Percentiles rank a stretch among this genome's conserved stretches.
phyloP scores from a whole-genome alignment of 2,329 filamentous ascomycete species.

The Aspergillus uvarum region DNA sequence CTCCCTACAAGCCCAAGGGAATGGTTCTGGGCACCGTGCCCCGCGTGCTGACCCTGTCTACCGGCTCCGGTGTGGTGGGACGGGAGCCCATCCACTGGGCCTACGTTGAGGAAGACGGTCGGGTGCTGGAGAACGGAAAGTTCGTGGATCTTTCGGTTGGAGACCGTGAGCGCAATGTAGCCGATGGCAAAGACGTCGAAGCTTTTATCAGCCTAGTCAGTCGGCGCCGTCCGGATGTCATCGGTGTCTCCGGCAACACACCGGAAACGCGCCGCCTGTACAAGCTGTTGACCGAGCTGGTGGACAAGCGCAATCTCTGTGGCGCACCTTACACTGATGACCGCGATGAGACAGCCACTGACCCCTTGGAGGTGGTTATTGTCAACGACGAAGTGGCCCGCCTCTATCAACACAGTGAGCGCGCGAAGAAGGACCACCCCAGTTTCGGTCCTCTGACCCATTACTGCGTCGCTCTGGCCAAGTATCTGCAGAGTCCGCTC shows the following conservation, averaged over 20 bases:
- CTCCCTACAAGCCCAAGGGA: slow-evolving; percentile 91
- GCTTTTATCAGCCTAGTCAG: slow-evolving; percentile 77
- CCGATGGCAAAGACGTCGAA: slow-evolving; percentile 64
- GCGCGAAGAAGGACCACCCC: slow-evolving; percentile 77
- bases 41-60: slow-evolving; percentile 81
- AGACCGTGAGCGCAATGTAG: slow-evolving; percentile 64
- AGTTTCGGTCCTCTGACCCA: slow-evolving; percentile 73
- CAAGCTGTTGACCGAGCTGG: slow-evolving; percentile 74
- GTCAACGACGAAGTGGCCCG: slow-evolving; percentile 98
- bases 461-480: slow-evolving; percentile 86
- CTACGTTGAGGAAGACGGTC: slow-evolving; percentile 89
- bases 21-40: slow-evolving; percentile 86
- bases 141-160: slow-evolving; percentile 72
- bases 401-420: slow-evolving; percentile 85
- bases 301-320: slow-evolving; percentile 73
- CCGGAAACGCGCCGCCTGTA: slow-evolving; percentile 83
- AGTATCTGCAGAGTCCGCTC: slow-evolving; percentile 92
- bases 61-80: slow-evolving; percentile 74
- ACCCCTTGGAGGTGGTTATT: slow-evolving; percentile 81
- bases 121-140: slow-evolving; percentile 84
- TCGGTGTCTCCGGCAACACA: slow-evolving; percentile 84
- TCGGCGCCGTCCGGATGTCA: slow-evolving; percentile 80
- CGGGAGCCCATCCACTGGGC: slow-evolving; percentile 83
- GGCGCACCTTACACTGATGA: slow-evolving; percentile 84
- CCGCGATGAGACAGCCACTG: slow-evolving; percentile 70